Conservation (phyloP, 805 yeast genomes). For the Cyberlindnera xishuangbannaensis region DNA sequence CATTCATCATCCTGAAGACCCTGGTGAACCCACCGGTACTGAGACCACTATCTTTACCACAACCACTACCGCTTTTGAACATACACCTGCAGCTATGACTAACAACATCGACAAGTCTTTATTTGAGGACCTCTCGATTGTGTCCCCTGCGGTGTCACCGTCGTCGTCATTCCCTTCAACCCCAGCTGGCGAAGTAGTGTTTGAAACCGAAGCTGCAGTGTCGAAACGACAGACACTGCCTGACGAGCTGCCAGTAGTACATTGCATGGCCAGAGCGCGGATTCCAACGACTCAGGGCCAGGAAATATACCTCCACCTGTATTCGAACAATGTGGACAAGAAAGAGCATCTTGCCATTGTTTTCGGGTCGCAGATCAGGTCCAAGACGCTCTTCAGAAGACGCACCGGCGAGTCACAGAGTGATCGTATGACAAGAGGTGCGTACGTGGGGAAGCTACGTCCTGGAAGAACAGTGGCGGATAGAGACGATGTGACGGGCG, state of each 20-base stretch:
- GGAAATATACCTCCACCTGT: slow-evolving; percentile 87
- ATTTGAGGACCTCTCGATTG: slow-evolving; percentile 32
- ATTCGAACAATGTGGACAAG: slow-evolving; percentile 76
- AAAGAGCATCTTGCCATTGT: slow-evolving; percentile 97
- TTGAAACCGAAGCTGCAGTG: slow-evolving; percentile 9
- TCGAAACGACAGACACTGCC: slow-evolving; percentile 39
- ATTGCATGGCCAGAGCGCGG: slow-evolving; percentile 89
- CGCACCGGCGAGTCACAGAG: slow-evolving; percentile 74
- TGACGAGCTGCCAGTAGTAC: slow-evolving; percentile 62
- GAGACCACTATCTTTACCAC: too few species aligned
- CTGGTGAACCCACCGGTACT: too few species aligned
- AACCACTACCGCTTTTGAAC: too few species aligned
- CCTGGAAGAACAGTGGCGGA: slow-evolving; percentile 83
- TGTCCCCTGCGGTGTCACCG: slow-evolving; percentile 37
- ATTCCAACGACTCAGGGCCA: slow-evolving; percentile 95
- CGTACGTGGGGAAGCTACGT: slow-evolving; percentile 81
- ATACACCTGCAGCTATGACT: too few species aligned
- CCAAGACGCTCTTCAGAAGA: slow-evolving; percentile 58
- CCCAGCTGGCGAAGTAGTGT: slow-evolving; percentile 24
- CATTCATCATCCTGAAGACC: too few species aligned
- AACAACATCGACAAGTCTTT: too few species aligned
- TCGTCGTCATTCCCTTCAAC: slow-evolving; percentile 21
- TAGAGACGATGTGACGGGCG: slow-evolving; percentile 39
- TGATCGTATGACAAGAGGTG: slow-evolving; percentile 98
- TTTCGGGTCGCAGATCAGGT: slow-evolving; percentile 87